Percentiles rank a stretch among this genome's conserved stretches.
phyloP scores from a whole-genome alignment of 345 rosid genomes.

The Gossypium herbaceum region DNA sequence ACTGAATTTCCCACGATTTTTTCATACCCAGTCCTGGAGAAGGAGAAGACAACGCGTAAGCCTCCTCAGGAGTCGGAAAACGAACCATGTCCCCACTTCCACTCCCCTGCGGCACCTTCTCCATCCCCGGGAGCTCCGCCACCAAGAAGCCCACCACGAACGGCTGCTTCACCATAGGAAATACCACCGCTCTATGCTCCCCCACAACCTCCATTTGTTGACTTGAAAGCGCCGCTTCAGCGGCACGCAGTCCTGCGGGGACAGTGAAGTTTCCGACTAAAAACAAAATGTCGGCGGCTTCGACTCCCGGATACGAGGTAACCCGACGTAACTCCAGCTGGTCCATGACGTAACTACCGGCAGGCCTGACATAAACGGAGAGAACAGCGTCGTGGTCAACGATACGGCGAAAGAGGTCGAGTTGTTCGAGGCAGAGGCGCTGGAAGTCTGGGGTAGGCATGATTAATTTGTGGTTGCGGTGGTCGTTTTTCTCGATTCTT shows the following conservation, averaged over 20 bases:
- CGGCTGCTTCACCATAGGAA: conserved; percentile 91
- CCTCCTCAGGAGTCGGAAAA: conserved; percentile 37
- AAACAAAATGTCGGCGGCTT: conserved; percentile 53
- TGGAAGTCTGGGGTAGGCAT: conserved; percentile 82
- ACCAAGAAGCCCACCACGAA: conserved; percentile 92
- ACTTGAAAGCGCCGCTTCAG: conserved; percentile 79
- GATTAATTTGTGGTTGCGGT: conserved; percentile 49
- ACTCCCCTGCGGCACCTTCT: conserved; percentile 18
- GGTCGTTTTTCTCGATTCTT: conserved; percentile 41
- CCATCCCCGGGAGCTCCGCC: conserved; percentile 63
- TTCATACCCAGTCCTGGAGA: conserved; percentile 20
- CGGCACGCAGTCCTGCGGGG: conserved; percentile 71
- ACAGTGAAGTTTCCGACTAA: conserved; percentile 70
- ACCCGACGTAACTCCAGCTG: conserved; percentile 80
- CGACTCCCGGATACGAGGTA: conserved; percentile 45
- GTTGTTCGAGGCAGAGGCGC: conserved; percentile 70
- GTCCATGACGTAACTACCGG: conserved; percentile 96
- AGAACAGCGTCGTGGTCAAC: conserved; percentile 68
- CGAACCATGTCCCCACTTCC: conserved; percentile 27
- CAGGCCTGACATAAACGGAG: conserved; percentile 88
- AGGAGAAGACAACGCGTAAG: conserved; percentile 41
- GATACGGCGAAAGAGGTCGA: conserved; percentile 72
- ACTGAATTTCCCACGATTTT: conserved; percentile 28
- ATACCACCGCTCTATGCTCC: conserved; percentile 67
- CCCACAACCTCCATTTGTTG: conserved; percentile 62